Evolutionary conservation across 2,329 filamentous ascomycete genomes (phyloP), one percentile per base, ranked within the genome.

Genomic region (Sphaerostilbella broomeana): DNA sequence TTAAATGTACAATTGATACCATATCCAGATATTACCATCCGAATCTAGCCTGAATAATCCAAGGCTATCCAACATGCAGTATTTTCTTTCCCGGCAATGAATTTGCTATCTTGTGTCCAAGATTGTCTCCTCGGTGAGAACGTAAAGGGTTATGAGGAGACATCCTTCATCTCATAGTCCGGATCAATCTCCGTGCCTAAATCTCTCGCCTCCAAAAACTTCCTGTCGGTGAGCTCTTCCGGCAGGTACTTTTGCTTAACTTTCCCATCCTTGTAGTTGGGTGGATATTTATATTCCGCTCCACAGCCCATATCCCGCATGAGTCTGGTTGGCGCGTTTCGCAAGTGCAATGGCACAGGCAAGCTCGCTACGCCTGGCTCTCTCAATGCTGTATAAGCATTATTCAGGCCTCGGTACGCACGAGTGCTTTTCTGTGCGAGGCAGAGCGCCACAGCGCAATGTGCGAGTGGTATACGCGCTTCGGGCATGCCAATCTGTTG

Each of bases 401-500:
- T 92, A 47, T 82, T 84, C 11, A 97, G 63, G 0, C 77, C 87
- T 19, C 90, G 71, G 58, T 98, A 98, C 3, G 84, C 81, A 24
- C 89, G 71, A 1, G 88, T 95, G 51, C 83, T 90, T 67, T 98
- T 97, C 2, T 81, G 83, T 0, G 89, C 83, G 12, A 87, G 67
- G 4, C 81, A 76, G 34, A 97, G 70, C 0, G 92, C 89, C 0
- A 92, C 84, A 6, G 86, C 75, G 51, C 81, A 85, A 62, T 98
- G 92, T 0, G 86, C 89, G 5, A 98, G 74, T 37, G 90, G 87
- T 52, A 97, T 97, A 7, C 89, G 77, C 13, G 88, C 90, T 63
- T 98, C 92, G 1, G 92, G 92, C 75, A 97, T 85, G 18, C 92
- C 92, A 37, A 98, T 85, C 61, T 92, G 90, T 62, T 97, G 86